These are phyloP conservation scores for Xylaria scruposa DNA, from an alignment of 495 filamentous ascomycete species.

Conservation along the genomic window DNA sequence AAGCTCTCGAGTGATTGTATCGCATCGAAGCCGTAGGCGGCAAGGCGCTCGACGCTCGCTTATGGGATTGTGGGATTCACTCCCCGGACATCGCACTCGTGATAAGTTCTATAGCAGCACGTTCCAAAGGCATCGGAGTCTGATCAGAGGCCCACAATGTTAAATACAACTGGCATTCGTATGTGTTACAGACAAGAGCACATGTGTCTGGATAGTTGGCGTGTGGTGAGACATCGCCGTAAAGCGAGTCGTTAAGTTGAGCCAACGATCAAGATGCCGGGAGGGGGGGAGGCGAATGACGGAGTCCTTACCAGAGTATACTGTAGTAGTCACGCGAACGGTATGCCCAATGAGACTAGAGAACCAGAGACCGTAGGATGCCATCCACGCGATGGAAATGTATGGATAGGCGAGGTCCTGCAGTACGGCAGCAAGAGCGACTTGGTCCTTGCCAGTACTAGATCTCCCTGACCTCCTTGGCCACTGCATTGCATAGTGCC, in stretches of 20 bases:
- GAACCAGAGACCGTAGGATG: not conserved
- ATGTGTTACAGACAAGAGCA: not conserved
- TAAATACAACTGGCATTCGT: not conserved
- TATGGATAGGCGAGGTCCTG: not conserved
- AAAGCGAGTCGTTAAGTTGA: not conserved
- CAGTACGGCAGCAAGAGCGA: constrained; percentile 14
- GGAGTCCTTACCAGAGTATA: not conserved
- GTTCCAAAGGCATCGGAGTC: not conserved
- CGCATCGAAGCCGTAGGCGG: not conserved
- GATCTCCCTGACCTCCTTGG: constrained; percentile 64
- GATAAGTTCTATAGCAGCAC: constrained; percentile 7
- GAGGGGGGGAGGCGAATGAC: not conserved
- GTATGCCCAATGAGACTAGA: not conserved
- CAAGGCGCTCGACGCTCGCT: not conserved
- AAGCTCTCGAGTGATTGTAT: not conserved
- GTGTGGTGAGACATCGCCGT: not conserved
- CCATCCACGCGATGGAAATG: not conserved
- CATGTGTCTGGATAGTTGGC: not conserved
- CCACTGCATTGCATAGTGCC: constrained; percentile 87
- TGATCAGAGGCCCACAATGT: not conserved
- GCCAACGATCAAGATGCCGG: not conserved
- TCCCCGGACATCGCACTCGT: not conserved
- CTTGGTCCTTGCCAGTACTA: constrained; percentile 28
- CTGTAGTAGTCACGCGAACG: not conserved
- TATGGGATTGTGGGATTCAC: constrained; percentile 3